phyloP scores from a whole-genome alignment of 768 basidiomycete genomes.

The Melanogaster broomeanus region DNA sequence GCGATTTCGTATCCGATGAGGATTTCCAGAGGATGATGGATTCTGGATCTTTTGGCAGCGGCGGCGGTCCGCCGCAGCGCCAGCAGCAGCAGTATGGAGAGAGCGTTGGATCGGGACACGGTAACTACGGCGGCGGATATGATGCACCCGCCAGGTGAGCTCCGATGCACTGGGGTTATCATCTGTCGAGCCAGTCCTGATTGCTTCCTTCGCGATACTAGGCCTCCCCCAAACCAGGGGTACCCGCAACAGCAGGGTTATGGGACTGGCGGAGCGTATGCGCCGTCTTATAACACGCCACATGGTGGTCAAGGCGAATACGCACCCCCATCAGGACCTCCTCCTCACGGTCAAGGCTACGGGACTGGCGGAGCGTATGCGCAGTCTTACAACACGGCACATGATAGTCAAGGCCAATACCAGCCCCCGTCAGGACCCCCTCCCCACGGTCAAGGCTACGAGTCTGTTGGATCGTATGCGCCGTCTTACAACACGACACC shows the following conservation, averaged over 20 bases:
- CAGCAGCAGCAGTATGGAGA: background rate
- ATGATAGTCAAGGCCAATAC: slow-evolving; percentile 7
- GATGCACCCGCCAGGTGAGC: background rate
- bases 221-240: slow-evolving; percentile 9
- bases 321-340: slow-evolving; percentile 2
- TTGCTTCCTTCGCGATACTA: background rate
- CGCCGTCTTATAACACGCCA: slow-evolving; percentile 1
- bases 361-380: slow-evolving; percentile 1
- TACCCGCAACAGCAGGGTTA: slow-evolving; percentile 5
- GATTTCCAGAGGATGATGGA: slow-evolving; percentile 24
- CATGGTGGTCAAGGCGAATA: slow-evolving; percentile 10
- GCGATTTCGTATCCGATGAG: slow-evolving; percentile 32
- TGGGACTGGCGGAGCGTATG: slow-evolving; percentile 2
- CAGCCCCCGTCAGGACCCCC: slow-evolving; percentile 2
- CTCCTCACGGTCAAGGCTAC: background rate
- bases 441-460: background rate
- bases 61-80: background rate
- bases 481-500: slow-evolving; percentile 6
- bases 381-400: slow-evolving; percentile 4
- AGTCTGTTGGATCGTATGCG: background rate
- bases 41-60: slow-evolving; percentile 10
- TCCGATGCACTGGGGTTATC: background rate
- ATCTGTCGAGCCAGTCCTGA: slow-evolving; percentile 11
- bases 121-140: background rate
- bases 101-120: background rate